Evolutionary conservation across 2,329 filamentous ascomycete genomes (phyloP).

Genomic region (Tolypocladium paradoxum): DNA sequence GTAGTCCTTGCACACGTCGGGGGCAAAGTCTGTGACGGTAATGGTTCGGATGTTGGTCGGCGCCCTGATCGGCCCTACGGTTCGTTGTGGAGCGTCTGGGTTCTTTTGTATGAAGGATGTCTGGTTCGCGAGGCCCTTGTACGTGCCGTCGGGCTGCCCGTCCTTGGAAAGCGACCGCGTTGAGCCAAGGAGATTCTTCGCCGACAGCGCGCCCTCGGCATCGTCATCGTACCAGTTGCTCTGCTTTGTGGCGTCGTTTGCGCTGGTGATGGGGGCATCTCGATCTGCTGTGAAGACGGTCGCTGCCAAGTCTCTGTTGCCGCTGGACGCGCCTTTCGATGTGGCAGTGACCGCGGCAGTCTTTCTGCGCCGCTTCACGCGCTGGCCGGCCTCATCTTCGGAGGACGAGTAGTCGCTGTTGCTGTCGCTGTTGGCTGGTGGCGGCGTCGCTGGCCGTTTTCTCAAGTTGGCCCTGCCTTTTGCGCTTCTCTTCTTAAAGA

Average conservation of each 20-base stretch:
- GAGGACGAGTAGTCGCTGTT: slow-evolving; percentile 58
- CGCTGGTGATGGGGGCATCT: slow-evolving; percentile 48
- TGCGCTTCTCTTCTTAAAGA: slow-evolving; percentile 78
- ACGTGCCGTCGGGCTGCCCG: slow-evolving; percentile 50
- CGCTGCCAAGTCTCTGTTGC: slow-evolving; percentile 29
- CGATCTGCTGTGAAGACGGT: slow-evolving; percentile 52
- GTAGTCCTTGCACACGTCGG: slow-evolving; percentile 93
- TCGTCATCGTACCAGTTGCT: slow-evolving; percentile 83
- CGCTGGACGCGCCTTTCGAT: slow-evolving; percentile 32
- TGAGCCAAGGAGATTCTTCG: slow-evolving; percentile 48
- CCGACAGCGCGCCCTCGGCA: slow-evolving; percentile 32
- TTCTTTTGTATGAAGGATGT: slow-evolving; percentile 72
- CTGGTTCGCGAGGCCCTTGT: slow-evolving; percentile 65
- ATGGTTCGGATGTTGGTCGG: slow-evolving; percentile 84
- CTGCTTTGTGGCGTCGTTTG: slow-evolving; percentile 82
- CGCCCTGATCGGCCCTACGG: slow-evolving; percentile 78
- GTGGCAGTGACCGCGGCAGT: slow-evolving; percentile 56
- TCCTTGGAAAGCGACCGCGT: slow-evolving; percentile 31
- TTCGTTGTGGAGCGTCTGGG: slow-evolving; percentile 56
- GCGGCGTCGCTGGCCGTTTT: slow-evolving; percentile 71
- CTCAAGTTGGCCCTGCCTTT: slow-evolving; percentile 69
- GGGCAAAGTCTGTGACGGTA: slow-evolving; percentile 81
- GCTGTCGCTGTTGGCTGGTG: slow-evolving; percentile 52
- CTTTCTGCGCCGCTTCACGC: slow-evolving; percentile 70
- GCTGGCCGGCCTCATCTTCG: slow-evolving; percentile 65